phyloP scores from a whole-genome alignment of 257 asterid genomes.

The Sherardia arvensis region DNA sequence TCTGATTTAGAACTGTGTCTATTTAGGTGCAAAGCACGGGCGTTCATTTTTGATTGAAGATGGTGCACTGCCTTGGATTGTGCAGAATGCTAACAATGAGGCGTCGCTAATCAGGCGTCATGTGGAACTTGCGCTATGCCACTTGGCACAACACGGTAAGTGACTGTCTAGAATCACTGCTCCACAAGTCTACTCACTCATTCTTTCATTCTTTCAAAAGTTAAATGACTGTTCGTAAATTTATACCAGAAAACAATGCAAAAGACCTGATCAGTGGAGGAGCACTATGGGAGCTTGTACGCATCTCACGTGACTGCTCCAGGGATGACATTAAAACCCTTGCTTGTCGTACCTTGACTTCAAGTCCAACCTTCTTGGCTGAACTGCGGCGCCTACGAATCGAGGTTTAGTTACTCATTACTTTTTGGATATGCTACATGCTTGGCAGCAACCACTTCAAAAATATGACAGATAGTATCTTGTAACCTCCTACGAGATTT shows the following conservation, averaged over 20 bases:
- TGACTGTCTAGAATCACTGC: background rate
- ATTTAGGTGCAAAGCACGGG: slow-evolving; percentile 57
- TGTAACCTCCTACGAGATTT: slow-evolving; percentile 3
- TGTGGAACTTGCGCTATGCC: slow-evolving; percentile 96
- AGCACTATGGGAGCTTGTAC: slow-evolving; percentile 97
- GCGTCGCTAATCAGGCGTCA: slow-evolving; percentile 94
- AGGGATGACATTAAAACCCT: slow-evolving; percentile 91
- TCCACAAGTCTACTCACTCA: background rate
- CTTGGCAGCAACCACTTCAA: background rate
- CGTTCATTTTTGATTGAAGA: slow-evolving; percentile 83
- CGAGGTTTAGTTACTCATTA: slow-evolving; percentile 39
- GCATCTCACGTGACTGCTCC: slow-evolving; percentile 94
- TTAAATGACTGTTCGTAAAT: background rate
- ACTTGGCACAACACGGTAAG: slow-evolving; percentile 96
- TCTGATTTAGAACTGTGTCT: slow-evolving; percentile 2
- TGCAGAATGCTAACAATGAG: slow-evolving; percentile 91
- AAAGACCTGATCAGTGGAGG: slow-evolving; percentile 90
- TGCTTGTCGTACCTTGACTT: slow-evolving; percentile 80
- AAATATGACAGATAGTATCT: background rate
- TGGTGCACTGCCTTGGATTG: slow-evolving; percentile 93
- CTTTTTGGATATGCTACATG: background rate
- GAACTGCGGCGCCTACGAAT: slow-evolving; percentile 83
- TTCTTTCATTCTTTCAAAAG: background rate
- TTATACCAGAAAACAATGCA: slow-evolving; percentile 67
- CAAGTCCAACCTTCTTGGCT: slow-evolving; percentile 73